Evolutionary conservation across 306 rosid genomes (phyloP), one percentile per base, ranked within the genome.

Genomic region (Canavalia ensiformis): DNA sequence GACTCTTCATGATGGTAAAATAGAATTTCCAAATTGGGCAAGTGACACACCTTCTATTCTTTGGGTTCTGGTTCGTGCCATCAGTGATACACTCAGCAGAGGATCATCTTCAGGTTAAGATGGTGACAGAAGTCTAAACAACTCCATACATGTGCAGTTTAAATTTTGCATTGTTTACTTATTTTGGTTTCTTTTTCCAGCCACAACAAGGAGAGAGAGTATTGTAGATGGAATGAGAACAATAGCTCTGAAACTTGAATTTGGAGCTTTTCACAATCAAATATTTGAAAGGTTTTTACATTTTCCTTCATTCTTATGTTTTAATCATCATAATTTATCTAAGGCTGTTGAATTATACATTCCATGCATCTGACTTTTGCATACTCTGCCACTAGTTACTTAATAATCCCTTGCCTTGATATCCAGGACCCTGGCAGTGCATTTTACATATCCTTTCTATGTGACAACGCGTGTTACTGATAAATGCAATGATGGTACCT

Each of bases 161-260:
- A 63, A 57, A 30, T 67, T 73, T 28, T 65, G 47, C 50, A 54
- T 45, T 72, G 54, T 77, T 64, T 60, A 45, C 68, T 84, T 70
- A 67, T 54, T 49, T 85, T 86, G 79, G 55, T 59, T 39, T 74
- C 29, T 90, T 58, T 81, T 86, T 84, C 78, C 94, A 96, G 99
- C 73, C 77, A 44, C 90, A 51, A 89, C 94, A 67, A 91, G 91
- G 87, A 89, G 97, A 85, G 92, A 88, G 65, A 93, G 90, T 84
- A 88, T 88, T 88, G 96, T 96, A 83, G 99, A 96, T 84, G 99
- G 98, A 71, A 93, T 96, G 99, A 90, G 99, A 85, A 92, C 97
- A 12, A 83, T 93, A 85, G 99, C 98, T 54, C 90, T 96, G 76
- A 93, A 93, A 86, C 98, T 96, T 82, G 94, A 89, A 83, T 96